Percentiles rank a stretch among this genome's conserved stretches.
These are phyloP conservation scores for Trichoderma sp. DNA, from an alignment of 2,329 filamentous ascomycete genomes.

Conservation along the genomic window DNA sequence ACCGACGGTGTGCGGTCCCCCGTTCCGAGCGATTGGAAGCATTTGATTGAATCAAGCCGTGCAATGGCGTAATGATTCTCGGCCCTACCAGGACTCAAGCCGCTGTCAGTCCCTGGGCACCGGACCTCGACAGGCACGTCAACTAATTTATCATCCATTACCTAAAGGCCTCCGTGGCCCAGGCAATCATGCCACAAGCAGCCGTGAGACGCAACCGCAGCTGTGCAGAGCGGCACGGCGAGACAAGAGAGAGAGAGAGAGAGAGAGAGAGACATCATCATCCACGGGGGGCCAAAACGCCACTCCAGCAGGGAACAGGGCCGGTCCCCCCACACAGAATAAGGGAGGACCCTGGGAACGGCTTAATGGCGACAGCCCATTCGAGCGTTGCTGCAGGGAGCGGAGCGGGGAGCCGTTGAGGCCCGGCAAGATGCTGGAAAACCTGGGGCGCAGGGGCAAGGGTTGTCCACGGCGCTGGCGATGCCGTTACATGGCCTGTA, in stretches of 20 bases:
- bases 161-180: too few species aligned
- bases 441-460: conserved; percentile 8
- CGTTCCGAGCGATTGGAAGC: not conserved
- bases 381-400: not conserved
- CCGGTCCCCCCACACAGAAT: conserved; percentile 5
- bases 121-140: not conserved
- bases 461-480: not conserved
- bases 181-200: not conserved
- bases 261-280: not conserved
- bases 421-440: conserved; percentile 2
- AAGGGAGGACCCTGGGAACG: conserved; percentile 1
- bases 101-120: not conserved
- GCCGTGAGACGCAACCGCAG: too few species aligned
- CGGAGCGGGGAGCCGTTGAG: conserved; percentile 10
- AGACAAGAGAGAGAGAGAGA: too few species aligned
- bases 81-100: not conserved
- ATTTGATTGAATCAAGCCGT: not conserved
- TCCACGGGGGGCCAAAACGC: conserved; percentile 1
- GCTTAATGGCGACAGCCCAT: conserved; percentile 1
- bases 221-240: too few species aligned
- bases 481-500: not conserved
- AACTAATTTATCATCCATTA: too few species aligned
- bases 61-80: not conserved
- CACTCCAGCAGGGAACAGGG: conserved; percentile 18
- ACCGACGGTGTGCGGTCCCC: not conserved